phyloP scores from a whole-genome alignment of 176 grass and related monocot genomes.

The Cocos nucifera region DNA sequence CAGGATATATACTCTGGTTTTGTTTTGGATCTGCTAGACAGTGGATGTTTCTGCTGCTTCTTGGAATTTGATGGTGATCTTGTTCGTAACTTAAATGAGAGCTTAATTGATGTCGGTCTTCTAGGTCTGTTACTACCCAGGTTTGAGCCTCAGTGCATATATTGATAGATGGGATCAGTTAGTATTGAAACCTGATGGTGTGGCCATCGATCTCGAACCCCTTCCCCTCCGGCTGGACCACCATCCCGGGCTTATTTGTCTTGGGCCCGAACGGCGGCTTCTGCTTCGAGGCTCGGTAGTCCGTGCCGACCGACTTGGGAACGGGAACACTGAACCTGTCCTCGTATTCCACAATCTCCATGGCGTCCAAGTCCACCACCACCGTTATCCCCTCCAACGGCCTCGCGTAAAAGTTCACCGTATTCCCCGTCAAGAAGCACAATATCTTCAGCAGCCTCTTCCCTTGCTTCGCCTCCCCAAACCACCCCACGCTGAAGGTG shows the following conservation, averaged over 20 bases:
- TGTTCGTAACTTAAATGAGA: too few relatives aligned
- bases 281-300: conserved; percentile 34
- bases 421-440: conserved; percentile 40
- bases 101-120: too few relatives aligned
- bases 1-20: too few relatives aligned
- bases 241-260: conserved; percentile 19
- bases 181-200: conserved; percentile 30
- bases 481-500: conserved; percentile 50
- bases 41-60: too few relatives aligned
- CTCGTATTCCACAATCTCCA: conserved; percentile 54
- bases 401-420: conserved; percentile 48
- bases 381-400: conserved; percentile 57
- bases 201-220: conserved; percentile 44
- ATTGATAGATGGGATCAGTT: not conserved
- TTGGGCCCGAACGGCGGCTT: conserved; percentile 15
- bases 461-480: conserved; percentile 12
- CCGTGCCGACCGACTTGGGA: conserved; percentile 46
- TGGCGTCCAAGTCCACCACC: conserved; percentile 54
- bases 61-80: too few relatives aligned
- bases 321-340: conserved; percentile 39
- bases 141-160: too few relatives aligned
- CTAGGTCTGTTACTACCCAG: too few relatives aligned
- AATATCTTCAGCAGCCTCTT: conserved; percentile 34
- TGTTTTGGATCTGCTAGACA: too few relatives aligned
- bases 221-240: conserved; percentile 34